A percentile compares a stretch with the other conserved stretches of the same genome.
Conservation (phyloP, 257 asterid genomes). For the Solanum corneliomulleri region DNA sequence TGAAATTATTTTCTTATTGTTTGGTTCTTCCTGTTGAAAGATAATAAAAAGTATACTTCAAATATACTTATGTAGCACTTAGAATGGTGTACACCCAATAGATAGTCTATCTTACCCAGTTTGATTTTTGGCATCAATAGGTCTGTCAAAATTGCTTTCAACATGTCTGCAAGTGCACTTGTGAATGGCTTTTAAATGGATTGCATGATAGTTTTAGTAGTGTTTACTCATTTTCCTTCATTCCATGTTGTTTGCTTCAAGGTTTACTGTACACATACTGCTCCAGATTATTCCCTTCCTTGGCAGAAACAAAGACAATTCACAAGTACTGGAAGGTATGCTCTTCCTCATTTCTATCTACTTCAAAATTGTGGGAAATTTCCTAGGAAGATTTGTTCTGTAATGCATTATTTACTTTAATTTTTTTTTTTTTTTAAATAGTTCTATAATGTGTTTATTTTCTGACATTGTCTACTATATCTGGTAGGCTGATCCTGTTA, state of each 20-base stretch:
- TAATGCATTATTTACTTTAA: background rate
- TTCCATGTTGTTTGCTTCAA: conserved; percentile 7
- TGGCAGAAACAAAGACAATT: conserved; percentile 93
- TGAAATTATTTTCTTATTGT: background rate
- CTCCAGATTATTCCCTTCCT: conserved; percentile 94
- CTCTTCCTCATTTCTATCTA: background rate
- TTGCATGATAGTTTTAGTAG: background rate
- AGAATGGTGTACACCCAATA: background rate
- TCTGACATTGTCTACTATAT: background rate
- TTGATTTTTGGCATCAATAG: background rate
- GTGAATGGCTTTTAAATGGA: background rate
- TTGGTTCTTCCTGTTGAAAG: background rate
- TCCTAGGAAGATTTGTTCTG: background rate
- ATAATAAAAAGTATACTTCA: background rate
- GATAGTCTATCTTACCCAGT: background rate
- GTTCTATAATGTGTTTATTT: background rate
- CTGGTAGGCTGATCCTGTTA: background rate
- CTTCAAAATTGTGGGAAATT: background rate
- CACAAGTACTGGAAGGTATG: conserved; percentile 96
- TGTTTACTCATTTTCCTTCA: background rate
- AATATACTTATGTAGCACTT: background rate
- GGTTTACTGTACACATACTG: conserved; percentile 95
- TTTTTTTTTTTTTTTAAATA: background rate
- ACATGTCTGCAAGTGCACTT: background rate
- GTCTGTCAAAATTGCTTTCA: background rate